phyloP scores from a whole-genome alignment of 163 green algal species.

The Chlamydomonas reinhardtii region DNA sequence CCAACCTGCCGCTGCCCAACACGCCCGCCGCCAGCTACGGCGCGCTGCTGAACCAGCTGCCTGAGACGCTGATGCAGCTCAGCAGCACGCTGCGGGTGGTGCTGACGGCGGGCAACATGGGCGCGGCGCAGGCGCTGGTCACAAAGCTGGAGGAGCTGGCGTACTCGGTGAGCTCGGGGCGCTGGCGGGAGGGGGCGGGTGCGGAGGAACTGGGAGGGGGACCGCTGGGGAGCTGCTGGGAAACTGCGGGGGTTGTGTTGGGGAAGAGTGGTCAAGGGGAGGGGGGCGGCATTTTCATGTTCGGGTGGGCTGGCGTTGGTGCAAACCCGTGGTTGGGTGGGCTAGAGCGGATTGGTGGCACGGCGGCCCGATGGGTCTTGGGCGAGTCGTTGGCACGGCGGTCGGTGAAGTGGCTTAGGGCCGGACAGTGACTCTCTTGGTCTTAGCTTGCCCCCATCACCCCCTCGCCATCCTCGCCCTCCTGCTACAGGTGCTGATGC shows the following conservation, averaged over 20 bases:
- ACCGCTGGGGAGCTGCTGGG: background rate
- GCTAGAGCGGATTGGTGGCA: too few relatives aligned
- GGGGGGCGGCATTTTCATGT: too few relatives aligned
- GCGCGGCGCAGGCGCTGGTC: conserved; percentile 35
- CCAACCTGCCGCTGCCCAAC: background rate
- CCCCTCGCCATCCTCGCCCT: too few relatives aligned
- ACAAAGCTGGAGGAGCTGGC: conserved; percentile 42
- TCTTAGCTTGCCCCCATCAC: too few relatives aligned
- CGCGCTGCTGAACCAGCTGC: conserved; percentile 29
- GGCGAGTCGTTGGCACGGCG: too few relatives aligned
- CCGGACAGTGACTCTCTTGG: too few relatives aligned
- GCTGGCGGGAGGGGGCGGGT: too few relatives aligned
- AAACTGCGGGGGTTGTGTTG: background rate
- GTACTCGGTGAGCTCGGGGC: conserved; percentile 10
- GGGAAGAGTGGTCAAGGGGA: too few relatives aligned
- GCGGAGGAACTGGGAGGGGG: background rate
- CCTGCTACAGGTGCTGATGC: conserved; percentile 35
- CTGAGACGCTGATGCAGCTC: conserved; percentile 39
- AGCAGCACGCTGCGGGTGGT: conserved; percentile 41
- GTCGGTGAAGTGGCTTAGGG: too few relatives aligned
- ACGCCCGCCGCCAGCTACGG: conserved; percentile 24
- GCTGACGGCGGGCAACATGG: conserved; percentile 41
- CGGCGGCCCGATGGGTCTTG: too few relatives aligned
- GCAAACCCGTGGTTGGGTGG: too few relatives aligned
- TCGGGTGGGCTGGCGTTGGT: too few relatives aligned